Base-by-base conservation (phyloP, 768 basidiomycete genomes). In the Sarcomyxa edulis region DNA sequence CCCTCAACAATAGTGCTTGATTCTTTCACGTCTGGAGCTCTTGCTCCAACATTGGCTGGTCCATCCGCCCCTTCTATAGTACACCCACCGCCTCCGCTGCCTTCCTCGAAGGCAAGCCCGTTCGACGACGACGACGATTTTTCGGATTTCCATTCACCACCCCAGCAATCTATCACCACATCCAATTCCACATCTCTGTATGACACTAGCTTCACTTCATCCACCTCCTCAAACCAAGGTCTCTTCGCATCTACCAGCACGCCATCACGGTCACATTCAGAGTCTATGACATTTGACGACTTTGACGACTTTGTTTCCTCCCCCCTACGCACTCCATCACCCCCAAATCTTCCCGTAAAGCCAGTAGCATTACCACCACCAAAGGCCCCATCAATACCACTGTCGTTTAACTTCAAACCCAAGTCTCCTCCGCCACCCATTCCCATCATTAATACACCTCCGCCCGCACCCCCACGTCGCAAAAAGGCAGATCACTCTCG, bases 81-180 rank as follows among this genome's bases (percentile, higher is more conserved):
- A 27, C 6, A 15, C 7, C 8, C 28, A 9, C 16, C 33, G 15
- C 12, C 5, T 4, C 31, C 25, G 6, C 25, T 37, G 3, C n/a
- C n/a, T n/a, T n/a, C n/a, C n/a, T n/a, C n/a, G n/a, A n/a, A n/a
- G n/a, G n/a, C n/a, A n/a, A n/a, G 18, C 28, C 24, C 41, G 21
- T 12, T 40, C 24, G 50, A 56, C 35, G 65, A 66, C 32, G 72
- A 78, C 37, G 69, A 71, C 39, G 76, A 79, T 33, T 84, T 81
- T 48, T 62, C 71, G 5, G 75, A 76, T 26, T 72, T 75, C 48
- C 44, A 59, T 37, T 57, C 61, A 4, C 59, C 64, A 16, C 47
- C 64, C 5, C 35, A 51, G 27, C 45, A 44, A 50, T 32, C 37
- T 45, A 16, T 44, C 39, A 9, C 28, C 42, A 12, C 41, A 39